Evolutionary conservation across 345 rosid species (phyloP).

Genomic region (Pugionium dolabratum): DNA sequence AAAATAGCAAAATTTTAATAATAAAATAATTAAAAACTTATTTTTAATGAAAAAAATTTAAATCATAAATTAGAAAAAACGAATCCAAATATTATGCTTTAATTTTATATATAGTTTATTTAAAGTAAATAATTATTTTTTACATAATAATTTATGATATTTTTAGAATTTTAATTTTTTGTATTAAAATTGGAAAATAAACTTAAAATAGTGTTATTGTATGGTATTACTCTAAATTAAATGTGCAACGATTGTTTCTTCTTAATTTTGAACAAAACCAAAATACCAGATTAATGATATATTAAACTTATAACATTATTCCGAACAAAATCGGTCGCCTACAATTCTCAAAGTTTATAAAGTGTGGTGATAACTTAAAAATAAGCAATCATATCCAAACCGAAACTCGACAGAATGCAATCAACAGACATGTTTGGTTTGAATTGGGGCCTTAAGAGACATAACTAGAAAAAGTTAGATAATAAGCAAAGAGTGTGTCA

Average conservation of each 20-base stretch:
- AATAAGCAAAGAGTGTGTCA: slow-evolving; percentile 15
- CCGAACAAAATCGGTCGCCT: background rate
- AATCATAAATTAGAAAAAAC: no score
- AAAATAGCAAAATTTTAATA: no score
- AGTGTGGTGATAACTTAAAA: background rate
- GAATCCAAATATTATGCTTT: no score
- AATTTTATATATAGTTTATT: no score
- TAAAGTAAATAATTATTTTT: no score
- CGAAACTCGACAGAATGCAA: slow-evolving; percentile 33
- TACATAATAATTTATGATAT: no score
- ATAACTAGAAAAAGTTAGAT: slow-evolving; percentile 25
- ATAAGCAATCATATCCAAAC: slow-evolving; percentile 7
- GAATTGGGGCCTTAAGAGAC: slow-evolving; percentile 27
- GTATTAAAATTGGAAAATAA: no score
- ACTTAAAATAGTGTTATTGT: no score
- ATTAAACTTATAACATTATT: background rate
- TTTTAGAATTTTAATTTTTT: no score
- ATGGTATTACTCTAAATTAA: no score
- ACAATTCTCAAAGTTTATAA: background rate
- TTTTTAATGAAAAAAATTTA: no score
- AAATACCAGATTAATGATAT: background rate
- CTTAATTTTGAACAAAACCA: background rate
- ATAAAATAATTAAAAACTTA: no score
- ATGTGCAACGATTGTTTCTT: background rate
- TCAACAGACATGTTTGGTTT: slow-evolving; percentile 32